Evolutionary conservation across 441 rosid genomes (phyloP), one percentile per base, ranked within the genome.

Genomic region (Breynia disticha): DNA sequence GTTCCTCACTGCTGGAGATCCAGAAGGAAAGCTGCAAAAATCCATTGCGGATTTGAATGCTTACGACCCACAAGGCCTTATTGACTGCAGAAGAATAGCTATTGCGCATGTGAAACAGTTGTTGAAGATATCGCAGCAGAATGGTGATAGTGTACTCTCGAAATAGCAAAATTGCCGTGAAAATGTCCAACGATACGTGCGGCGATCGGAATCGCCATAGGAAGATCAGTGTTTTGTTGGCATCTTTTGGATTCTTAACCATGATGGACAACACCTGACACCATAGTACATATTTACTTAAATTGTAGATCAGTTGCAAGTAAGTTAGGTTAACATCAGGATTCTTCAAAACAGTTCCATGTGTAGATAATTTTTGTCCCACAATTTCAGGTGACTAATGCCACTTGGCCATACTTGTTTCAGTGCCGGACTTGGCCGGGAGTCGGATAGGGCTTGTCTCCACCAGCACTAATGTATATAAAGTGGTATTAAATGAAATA

Each of bases 1-100:
- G 65, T 67, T 61, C 59, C 69, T 76, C 18, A 39, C 48, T 0
- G 62, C 59, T 18, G 76, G 75, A 41, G 65, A 72, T 65, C 70
- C 60, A 10, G 44, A 49, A 17, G 56, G 71, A 55, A 63, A 38
- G 62, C 39, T 65, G 24, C 65, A 44, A 56, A 79, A 67, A 59
- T 64, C 80, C 12, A 38, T 55, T 11, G 12, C 8, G 12, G 72
- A 73, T 53, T 52, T 76, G 64, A 20, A 7, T 35, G 61, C 52
- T 16, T 44, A 54, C 24, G 70, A 57, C 35, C 16, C 11, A 4
- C 42, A 55, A 7, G 70, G 63, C 20, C 37, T 77, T 39, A 52
- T 1, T 11, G 73, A 64, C 32, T 67, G 78, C 67, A 66, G 47
- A 54, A 57, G 18, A 38, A 42, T 72, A 15, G 68, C 72, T 11